A percentile compares a stretch with the other conserved stretches of the same genome.
These are phyloP conservation scores for Salix koriyanagi DNA, from an alignment of 345 rosid genomes.

Conservation along the genomic window DNA sequence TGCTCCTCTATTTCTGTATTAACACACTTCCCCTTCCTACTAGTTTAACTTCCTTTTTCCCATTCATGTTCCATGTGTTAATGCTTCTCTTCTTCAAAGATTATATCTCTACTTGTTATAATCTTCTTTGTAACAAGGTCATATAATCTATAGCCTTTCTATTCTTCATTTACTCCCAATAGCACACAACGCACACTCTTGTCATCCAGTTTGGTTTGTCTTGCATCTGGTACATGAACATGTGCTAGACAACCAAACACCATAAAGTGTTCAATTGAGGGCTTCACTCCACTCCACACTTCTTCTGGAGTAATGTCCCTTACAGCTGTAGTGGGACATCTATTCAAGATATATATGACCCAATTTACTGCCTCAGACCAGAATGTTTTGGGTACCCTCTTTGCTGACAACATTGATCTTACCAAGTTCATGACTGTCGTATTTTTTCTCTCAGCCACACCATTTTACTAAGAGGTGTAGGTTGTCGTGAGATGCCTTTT, in stretches of 20 bases:
- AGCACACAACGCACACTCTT: neutral
- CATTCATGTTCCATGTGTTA: neutral
- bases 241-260: neutral
- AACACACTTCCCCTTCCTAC: no score
- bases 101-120: neutral
- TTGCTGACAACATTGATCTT: neutral
- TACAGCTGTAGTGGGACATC: neutral
- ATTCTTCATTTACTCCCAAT: neutral
- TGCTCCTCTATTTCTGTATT: neutral
- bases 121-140: neutral
- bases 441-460: neutral
- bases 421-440: neutral
- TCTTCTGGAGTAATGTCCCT: neutral
- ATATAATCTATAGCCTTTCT: neutral
- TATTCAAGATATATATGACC: neutral
- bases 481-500: neutral
- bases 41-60: neutral
- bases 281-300: neutral
- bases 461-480: neutral
- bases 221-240: neutral
- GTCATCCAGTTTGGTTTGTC: neutral
- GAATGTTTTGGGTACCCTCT: neutral
- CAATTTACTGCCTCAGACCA: neutral
- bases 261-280: neutral
- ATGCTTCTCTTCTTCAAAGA: neutral